phyloP scores from a whole-genome alignment of 179 eudicot genomes.

The Monotropa hypopitys region DNA sequence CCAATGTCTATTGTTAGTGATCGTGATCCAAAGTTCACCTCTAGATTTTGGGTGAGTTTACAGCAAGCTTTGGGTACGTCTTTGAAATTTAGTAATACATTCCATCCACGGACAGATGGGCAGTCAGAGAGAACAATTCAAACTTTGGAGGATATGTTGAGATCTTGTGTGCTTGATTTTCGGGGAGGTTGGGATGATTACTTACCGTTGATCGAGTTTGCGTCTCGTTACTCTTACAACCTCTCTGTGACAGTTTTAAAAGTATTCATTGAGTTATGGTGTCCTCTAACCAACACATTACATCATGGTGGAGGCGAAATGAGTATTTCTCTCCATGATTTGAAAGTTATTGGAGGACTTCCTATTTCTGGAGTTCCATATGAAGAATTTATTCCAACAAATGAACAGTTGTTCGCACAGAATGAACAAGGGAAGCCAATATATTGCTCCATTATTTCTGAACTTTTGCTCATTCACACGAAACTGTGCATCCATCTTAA shows the following conservation, averaged over 20 bases:
- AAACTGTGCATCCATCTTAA: not conserved
- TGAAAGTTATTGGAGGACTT: not conserved
- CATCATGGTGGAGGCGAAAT: not conserved
- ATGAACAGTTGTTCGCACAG: not conserved
- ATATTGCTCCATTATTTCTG: not conserved
- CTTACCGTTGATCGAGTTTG: too few species aligned
- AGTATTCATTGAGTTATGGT: not conserved
- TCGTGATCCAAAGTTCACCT: too few species aligned
- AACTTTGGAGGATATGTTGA: too few species aligned
- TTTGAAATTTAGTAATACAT: too few species aligned
- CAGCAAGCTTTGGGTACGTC: too few species aligned
- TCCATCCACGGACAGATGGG: too few species aligned
- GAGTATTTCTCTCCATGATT: not conserved
- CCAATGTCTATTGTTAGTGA: too few species aligned
- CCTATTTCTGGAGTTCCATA: not conserved
- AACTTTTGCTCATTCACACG: not conserved
- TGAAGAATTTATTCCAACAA: not conserved
- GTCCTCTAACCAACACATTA: not conserved
- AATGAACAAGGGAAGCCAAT: not conserved
- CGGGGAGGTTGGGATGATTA: too few species aligned
- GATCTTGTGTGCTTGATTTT: too few species aligned
- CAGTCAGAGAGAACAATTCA: too few species aligned
- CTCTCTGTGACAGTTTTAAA: not conserved
- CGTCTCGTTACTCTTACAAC: not conserved
- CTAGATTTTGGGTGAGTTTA: too few species aligned